These are phyloP conservation scores for Candida dendrica DNA, from an alignment of 805 yeast species.

Conservation along the genomic window DNA sequence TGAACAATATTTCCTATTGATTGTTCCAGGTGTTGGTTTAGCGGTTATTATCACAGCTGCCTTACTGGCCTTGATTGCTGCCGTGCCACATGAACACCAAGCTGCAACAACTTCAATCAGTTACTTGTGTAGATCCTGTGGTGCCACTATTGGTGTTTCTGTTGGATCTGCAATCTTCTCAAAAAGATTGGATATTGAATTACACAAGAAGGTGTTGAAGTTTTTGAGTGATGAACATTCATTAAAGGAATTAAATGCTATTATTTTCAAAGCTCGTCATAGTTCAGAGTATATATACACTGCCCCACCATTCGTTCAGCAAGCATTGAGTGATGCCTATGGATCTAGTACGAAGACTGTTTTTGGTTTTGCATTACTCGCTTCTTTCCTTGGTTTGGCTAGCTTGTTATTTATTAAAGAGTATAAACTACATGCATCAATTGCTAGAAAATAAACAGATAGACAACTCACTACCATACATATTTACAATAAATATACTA, in stretches of 20 bases:
- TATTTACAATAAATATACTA: too few species aligned
- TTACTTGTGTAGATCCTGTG: constrained; percentile 59
- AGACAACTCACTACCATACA: too few species aligned
- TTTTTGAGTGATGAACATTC: constrained; percentile 29
- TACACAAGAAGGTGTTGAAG: constrained; percentile 24
- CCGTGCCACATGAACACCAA: constrained; percentile 61
- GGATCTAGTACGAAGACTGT: constrained; percentile 45
- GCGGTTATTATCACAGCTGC: constrained; percentile 60
- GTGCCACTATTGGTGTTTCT: constrained; percentile 60
- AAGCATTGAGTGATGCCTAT: constrained; percentile 44
- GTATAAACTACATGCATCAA: constrained; percentile 46
- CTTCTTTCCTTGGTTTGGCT: constrained; percentile 30
- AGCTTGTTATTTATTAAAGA: constrained; percentile 47
- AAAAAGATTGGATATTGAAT: constrained; percentile 26
- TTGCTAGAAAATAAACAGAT: constrained; percentile 28
- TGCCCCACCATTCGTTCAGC: constrained; percentile 47
- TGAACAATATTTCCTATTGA: constrained; percentile 35
- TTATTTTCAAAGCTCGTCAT: constrained; percentile 47
- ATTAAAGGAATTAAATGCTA: constrained; percentile 27
- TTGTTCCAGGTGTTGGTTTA: constrained; percentile 49
- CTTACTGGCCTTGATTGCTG: constrained; percentile 59
- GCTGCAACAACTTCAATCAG: constrained; percentile 63
- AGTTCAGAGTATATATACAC: constrained; percentile 44
- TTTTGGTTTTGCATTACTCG: constrained; percentile 37
- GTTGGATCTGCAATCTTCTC: constrained; percentile 60